Conservation (phyloP, 2,329 filamentous ascomycete genomes). For the Talaromyces sp. region DNA sequence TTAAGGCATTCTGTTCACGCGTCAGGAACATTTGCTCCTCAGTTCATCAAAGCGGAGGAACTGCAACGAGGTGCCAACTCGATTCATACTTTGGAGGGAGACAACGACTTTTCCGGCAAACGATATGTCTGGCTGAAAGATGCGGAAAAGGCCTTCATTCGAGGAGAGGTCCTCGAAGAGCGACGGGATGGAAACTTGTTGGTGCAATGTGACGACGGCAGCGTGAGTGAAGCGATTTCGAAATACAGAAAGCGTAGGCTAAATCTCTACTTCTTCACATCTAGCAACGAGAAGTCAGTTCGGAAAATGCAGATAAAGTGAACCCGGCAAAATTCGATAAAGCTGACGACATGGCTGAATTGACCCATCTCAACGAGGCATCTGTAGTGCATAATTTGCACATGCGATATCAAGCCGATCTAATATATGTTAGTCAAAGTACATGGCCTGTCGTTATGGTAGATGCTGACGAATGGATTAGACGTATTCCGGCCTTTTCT, state of each 20-base stretch:
- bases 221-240: conserved; percentile 53
- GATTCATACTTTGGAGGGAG: conserved; percentile 78
- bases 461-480: conserved; percentile 33
- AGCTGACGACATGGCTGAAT: conserved; percentile 97
- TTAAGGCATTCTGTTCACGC: conserved; percentile 59
- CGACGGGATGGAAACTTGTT: conserved; percentile 64
- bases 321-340: conserved; percentile 99
- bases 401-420: conserved; percentile 88
- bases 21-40: conserved; percentile 86
- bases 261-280: conserved; percentile 18
- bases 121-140: conserved; percentile 97
- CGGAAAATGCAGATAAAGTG: conserved; percentile 93
- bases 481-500: conserved; percentile 94
- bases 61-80: conserved; percentile 56
- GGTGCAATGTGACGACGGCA: conserved; percentile 92
- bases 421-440: conserved; percentile 68
- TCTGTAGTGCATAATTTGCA: conserved; percentile 97
- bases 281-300: conserved; percentile 80
- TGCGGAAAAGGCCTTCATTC: conserved; percentile 79
- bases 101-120: conserved; percentile 98
- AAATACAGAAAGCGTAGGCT: conserved; percentile 13
- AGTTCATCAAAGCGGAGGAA: conserved; percentile 90
- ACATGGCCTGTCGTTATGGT: neutral
- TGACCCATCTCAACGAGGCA: conserved; percentile 95
- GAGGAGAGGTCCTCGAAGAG: conserved; percentile 88